Evolutionary conservation across 192 early-diverging fungal genomes (phyloP).

Genomic region (Entomortierella beljakovae): DNA sequence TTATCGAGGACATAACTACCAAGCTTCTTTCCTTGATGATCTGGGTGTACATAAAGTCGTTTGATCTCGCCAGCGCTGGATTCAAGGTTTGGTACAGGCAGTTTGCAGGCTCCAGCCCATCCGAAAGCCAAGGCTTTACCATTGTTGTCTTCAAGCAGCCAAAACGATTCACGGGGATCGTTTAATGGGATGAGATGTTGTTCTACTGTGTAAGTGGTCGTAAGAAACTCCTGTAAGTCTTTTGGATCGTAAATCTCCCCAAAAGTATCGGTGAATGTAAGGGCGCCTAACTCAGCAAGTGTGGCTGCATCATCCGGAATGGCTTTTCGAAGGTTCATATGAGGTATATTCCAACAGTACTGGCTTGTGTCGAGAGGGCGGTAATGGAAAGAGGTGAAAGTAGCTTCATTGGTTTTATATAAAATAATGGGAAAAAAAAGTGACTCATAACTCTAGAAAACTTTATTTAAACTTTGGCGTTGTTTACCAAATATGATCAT

Average conservation of each 20-base stretch:
- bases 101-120: slow-evolving; percentile 43
- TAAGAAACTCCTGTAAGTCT: slow-evolving; percentile 25
- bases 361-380: slow-evolving; percentile 4
- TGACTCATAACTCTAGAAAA: too few relatives aligned
- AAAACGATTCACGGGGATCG: slow-evolving; percentile 39
- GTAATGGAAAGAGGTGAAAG: slow-evolving; percentile 11
- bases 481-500: too few relatives aligned
- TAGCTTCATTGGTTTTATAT: too few relatives aligned
- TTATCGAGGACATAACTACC: slow-evolving; percentile 16
- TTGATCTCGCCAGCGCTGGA: slow-evolving; percentile 45
- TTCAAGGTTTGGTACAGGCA: slow-evolving; percentile 28
- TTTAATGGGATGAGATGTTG: slow-evolving; percentile 24
- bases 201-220: slow-evolving; percentile 38
- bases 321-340: slow-evolving; percentile 36
- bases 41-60: slow-evolving; percentile 40
- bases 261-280: slow-evolving; percentile 44
- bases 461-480: too few relatives aligned
- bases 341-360: slow-evolving; percentile 2
- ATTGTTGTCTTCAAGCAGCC: slow-evolving; percentile 40
- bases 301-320: slow-evolving; percentile 25
- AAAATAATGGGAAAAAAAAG: too few relatives aligned
- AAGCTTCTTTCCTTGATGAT: slow-evolving; percentile 41
- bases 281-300: slow-evolving; percentile 36
- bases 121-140: slow-evolving; percentile 32
- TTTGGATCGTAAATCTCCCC: slow-evolving; percentile 32